Percentiles rank a stretch among this genome's conserved stretches.
phyloP scores from a whole-genome alignment of 257 asterid genomes.

The Nicotiana tomentosiformis region DNA sequence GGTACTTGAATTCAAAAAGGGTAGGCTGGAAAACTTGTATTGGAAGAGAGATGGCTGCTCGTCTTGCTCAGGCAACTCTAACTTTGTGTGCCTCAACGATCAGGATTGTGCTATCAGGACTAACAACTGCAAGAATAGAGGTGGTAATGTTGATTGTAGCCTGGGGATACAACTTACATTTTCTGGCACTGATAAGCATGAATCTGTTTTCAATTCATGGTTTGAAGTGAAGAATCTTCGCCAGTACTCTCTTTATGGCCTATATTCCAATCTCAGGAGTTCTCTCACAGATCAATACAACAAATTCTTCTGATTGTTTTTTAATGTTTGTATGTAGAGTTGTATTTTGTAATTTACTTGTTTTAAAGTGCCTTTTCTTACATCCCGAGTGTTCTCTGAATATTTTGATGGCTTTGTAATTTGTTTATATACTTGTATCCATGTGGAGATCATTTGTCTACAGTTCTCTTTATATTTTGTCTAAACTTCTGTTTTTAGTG shows the following conservation, averaged over 20 bases:
- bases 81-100: constrained; percentile 68
- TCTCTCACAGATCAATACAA: constrained; percentile 76
- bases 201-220: constrained; percentile 88
- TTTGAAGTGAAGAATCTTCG: constrained; percentile 88
- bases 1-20: constrained; percentile 89
- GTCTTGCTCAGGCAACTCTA: constrained; percentile 54
- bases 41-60: constrained; percentile 93
- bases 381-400: neutral
- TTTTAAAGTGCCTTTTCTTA: neutral
- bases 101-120: constrained; percentile 90
- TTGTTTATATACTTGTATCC: neutral
- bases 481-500: neutral
- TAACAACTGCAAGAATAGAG: constrained; percentile 57
- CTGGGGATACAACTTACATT: constrained; percentile 82
- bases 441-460: neutral
- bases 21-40: constrained; percentile 84
- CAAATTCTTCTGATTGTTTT: constrained; percentile 42
- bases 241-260: constrained; percentile 79
- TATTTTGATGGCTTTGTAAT: neutral
- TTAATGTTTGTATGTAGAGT: constrained; percentile 6
- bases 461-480: neutral
- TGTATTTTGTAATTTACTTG: constrained; percentile 16
- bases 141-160: constrained; percentile 86
- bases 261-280: constrained; percentile 68
- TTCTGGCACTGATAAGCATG: constrained; percentile 92